Percentiles rank a stretch among this genome's conserved stretches.
phyloP scores from a whole-genome alignment of 208 protist species.

The Angomonas deanei region DNA sequence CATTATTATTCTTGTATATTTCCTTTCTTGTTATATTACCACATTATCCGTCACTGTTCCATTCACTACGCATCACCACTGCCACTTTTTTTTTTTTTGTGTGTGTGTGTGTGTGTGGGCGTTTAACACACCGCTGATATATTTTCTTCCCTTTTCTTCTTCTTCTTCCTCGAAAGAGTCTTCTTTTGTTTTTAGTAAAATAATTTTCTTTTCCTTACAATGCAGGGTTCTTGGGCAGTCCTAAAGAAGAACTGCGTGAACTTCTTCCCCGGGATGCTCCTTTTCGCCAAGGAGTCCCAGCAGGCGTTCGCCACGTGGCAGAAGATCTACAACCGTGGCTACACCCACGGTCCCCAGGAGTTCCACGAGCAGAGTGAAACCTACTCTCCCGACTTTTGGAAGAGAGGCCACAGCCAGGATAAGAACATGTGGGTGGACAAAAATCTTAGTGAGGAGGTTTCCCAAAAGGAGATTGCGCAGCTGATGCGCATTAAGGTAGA shows the following conservation, averaged over 20 bases:
- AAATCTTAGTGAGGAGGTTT: constrained; percentile 80
- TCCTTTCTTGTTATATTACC: no score
- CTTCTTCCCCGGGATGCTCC: constrained; percentile 49
- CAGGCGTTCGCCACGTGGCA: constrained; percentile 65
- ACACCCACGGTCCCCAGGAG: constrained; percentile 58
- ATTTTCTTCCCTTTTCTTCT: background rate
- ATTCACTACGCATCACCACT: no score
- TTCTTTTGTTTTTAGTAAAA: constrained; percentile 8
- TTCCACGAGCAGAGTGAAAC: constrained; percentile 75
- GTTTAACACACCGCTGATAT: no score
- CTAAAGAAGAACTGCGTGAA: constrained; percentile 81
- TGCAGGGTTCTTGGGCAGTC: constrained; percentile 78
- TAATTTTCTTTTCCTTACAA: constrained; percentile 20
- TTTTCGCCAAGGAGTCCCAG: constrained; percentile 52
- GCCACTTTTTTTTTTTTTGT: no score
- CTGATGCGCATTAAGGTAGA: constrained; percentile 83
- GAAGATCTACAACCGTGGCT: constrained; percentile 81
- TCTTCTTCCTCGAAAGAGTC: background rate
- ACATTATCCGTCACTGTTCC: no score
- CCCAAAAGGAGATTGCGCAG: constrained; percentile 76
- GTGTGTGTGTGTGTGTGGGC: no score
- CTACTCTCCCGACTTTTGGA: constrained; percentile 83
- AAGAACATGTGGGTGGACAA: constrained; percentile 92
- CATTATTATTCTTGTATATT: background rate
- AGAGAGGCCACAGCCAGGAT: constrained; percentile 75